phyloP scores from a whole-genome alignment of 768 basidiomycete species.

The Ramaria sp. region DNA sequence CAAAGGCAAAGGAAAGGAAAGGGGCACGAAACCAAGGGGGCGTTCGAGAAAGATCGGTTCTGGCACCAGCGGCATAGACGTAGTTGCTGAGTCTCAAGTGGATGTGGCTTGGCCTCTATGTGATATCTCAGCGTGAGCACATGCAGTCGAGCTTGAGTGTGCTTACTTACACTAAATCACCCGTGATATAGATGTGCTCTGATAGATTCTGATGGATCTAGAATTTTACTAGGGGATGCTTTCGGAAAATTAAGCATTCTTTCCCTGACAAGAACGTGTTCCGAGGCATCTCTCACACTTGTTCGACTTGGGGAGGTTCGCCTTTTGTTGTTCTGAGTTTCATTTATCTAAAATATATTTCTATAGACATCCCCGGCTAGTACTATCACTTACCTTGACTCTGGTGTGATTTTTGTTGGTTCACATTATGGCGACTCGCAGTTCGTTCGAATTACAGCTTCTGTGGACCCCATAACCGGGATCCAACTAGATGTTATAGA shows the following conservation, averaged over 20 bases:
- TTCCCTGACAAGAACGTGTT: constrained; percentile 30
- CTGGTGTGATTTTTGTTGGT: constrained; percentile 64
- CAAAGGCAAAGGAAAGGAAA: constrained; percentile 13
- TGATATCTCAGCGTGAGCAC: constrained; percentile 54
- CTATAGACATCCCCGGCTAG: constrained; percentile 59
- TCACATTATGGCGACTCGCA: constrained; percentile 80
- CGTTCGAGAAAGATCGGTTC: constrained; percentile 32
- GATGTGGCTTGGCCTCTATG: constrained; percentile 68
- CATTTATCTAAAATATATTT: background rate
- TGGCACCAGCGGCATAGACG: constrained; percentile 41
- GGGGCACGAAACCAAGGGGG: constrained; percentile 19
- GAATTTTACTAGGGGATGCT: constrained; percentile 55
- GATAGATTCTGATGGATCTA: constrained; percentile 33
- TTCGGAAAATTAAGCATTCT: constrained; percentile 64
- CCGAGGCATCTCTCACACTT: constrained; percentile 33
- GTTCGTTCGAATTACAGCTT: constrained; percentile 44
- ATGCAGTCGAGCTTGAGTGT: background rate
- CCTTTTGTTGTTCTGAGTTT: background rate
- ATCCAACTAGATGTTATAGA: constrained; percentile 52
- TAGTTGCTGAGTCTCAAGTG: constrained; percentile 31
- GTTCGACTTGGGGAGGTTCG: constrained; percentile 65
- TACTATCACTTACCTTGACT: constrained; percentile 59
- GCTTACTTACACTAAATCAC: background rate
- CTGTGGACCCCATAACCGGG: constrained; percentile 30
- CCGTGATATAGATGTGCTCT: constrained; percentile 11